Conservation (phyloP, 164 flowering plant genomes). For the Sextonia rubra region DNA sequence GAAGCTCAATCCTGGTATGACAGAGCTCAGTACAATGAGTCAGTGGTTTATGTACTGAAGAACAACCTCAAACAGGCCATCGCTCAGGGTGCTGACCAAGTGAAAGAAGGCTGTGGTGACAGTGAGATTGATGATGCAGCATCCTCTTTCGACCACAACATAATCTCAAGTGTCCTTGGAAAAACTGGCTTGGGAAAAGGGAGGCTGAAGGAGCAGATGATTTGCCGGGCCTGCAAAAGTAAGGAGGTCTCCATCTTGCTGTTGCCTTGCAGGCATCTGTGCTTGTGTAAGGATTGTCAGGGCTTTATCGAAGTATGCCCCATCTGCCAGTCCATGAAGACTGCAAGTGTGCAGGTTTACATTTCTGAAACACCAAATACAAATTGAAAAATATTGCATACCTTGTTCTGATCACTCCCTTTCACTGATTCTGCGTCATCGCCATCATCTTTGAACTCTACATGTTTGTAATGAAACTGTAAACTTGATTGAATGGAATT, state of each 20-base stretch:
- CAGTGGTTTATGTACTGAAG: constrained; percentile 54
- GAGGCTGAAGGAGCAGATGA: constrained; percentile 27
- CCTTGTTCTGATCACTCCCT: not conserved
- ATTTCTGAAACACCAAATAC: constrained; percentile 31
- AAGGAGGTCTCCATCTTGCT: constrained; percentile 72
- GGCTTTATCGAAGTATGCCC: constrained; percentile 61
- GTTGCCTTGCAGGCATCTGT: constrained; percentile 83
- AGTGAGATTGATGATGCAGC: constrained; percentile 77
- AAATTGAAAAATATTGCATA: constrained; percentile 2
- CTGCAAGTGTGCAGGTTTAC: constrained; percentile 62
- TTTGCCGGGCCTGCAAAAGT: constrained; percentile 56
- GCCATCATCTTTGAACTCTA: too few species aligned
- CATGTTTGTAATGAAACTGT: not conserved
- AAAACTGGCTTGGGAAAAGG: constrained; percentile 14
- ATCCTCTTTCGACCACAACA: constrained; percentile 47
- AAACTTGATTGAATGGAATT: not conserved
- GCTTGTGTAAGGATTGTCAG: constrained; percentile 78
- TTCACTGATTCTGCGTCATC: not conserved
- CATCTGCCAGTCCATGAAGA: constrained; percentile 57
- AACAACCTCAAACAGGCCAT: constrained; percentile 66
- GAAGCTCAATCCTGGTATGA: constrained; percentile 80
- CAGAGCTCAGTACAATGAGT: constrained; percentile 71
- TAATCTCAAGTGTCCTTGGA: constrained; percentile 23
- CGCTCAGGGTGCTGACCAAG: constrained; percentile 58
- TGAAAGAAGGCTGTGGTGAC: constrained; percentile 82